Conservation (phyloP, 495 filamentous ascomycete genomes). For the Tuber melanosporum region DNA sequence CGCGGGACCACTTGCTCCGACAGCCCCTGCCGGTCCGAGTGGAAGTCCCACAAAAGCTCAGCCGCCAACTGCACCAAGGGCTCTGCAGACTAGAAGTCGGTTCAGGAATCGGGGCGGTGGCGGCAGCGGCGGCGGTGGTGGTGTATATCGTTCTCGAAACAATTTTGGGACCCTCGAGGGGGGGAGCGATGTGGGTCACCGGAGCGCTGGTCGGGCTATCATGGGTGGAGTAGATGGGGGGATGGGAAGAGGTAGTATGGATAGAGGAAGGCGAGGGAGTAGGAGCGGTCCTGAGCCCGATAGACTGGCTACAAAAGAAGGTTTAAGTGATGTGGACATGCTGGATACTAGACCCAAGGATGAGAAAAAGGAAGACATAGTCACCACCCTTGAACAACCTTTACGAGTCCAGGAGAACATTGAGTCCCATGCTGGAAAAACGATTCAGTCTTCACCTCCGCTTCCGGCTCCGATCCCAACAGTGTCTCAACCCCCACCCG, state of each 20-base stretch:
- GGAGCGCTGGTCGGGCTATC: constrained; percentile 22
- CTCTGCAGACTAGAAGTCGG: constrained; percentile 10
- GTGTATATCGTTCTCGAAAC: background rate
- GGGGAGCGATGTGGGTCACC: constrained; percentile 7
- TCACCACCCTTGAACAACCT: constrained; percentile 19
- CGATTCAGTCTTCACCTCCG: constrained; percentile 4
- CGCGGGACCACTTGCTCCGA: constrained; percentile 26
- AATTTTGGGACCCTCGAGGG: constrained; percentile 24
- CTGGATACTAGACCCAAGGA: constrained; percentile 23
- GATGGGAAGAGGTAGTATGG: constrained; percentile 20
- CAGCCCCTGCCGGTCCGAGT: constrained; percentile 17
- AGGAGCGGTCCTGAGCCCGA: constrained; percentile 26
- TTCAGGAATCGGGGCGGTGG: background rate
- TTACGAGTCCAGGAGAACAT: constrained; percentile 11
- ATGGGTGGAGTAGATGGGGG: constrained; percentile 19
- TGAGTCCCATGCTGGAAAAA: constrained; percentile 13
- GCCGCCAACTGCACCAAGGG: constrained; percentile 37
- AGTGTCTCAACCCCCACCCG: constrained; percentile 7
- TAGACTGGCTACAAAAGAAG: constrained; percentile 21
- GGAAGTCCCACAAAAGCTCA: constrained; percentile 33
- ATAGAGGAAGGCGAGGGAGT: constrained; percentile 19
- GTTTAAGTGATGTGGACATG: constrained; percentile 26
- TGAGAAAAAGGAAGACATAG: constrained; percentile 30
- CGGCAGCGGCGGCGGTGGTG: background rate
- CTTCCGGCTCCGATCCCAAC: constrained; percentile 6